Evolutionary conservation across 176 grass and related monocot species (phyloP), one percentile per base, ranked within the genome.

Genomic region (Saccharum officinarum): DNA sequence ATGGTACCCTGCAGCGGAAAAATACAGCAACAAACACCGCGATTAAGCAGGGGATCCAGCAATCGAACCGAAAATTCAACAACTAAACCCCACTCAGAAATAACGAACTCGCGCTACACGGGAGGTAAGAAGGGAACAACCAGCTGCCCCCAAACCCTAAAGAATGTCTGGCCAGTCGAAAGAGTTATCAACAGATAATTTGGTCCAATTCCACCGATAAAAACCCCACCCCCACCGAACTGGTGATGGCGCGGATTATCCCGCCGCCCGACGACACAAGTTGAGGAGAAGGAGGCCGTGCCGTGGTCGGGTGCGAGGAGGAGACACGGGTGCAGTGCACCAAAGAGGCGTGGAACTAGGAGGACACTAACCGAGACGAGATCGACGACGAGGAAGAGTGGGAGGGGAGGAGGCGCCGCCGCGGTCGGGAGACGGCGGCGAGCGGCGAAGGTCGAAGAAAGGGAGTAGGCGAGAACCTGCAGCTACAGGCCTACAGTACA

Each of bases 1-100:
- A 92, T 92, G 84, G 14, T 71, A 26, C 52, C 75, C 85, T 91
- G 88, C 83, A 71, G 8, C 62, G 20, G 69, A 50, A 67, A 0
- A 30, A 20, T 44, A 80, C 18, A 17, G 11, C 34, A 73, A 15
- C 16, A n/a, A 72, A 59, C 9, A 71, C 37, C 1, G 23, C 30
- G 39, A 64, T 44, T 47, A 83, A 83, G 54, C 39, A 36, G 47
- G 3, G 37, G 5, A 73, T 71, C 38, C 37, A 72, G 36, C 38
- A 46, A 64, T 28, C 11, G 12, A 54, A 76, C 30, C 4, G 18
- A 63, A 47, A 80, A 50, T 8, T 36, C 16, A 79, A 79, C 25
- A 44, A 12, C 59, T 22, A 45, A 64, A n/a, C 41, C 55, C 39
- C 55, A 23, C 16, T 0, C 79, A 28, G 34, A 10, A 73, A 41